Conservation (phyloP, 345 rosid genomes). For the Murraya koenigii region DNA sequence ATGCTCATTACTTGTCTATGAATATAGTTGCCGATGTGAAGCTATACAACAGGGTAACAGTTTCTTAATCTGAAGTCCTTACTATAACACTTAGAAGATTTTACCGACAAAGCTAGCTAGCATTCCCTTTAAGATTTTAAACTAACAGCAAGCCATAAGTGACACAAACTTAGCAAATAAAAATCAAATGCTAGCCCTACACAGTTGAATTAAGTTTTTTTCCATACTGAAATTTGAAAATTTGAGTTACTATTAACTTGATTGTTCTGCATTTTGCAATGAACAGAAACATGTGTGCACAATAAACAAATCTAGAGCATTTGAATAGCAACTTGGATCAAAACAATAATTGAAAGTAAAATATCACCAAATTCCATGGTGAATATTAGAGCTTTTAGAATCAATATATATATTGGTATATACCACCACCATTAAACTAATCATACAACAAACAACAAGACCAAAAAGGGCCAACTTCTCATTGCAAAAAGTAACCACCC, state of each 20-base stretch:
- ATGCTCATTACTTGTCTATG: background rate
- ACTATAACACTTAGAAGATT: background rate
- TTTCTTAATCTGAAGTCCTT: background rate
- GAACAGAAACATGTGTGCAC: background rate
- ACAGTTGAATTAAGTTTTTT: background rate
- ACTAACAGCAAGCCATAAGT: background rate
- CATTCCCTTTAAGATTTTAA: background rate
- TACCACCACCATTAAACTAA: constrained; percentile 5
- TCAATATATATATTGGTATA: background rate
- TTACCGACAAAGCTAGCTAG: background rate
- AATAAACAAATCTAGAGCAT: background rate
- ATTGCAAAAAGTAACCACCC: constrained; percentile 82
- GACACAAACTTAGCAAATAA: background rate
- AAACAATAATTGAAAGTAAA: background rate
- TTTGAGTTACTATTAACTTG: background rate
- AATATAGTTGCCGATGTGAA: background rate
- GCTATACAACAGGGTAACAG: background rate
- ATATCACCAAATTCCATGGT: background rate
- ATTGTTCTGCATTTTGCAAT: background rate
- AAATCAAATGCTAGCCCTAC: background rate
- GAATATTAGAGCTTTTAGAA: background rate
- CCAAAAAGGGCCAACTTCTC: background rate
- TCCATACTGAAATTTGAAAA: no score
- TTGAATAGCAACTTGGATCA: background rate
- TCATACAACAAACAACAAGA: background rate